Evolutionary conservation across 2,329 filamentous ascomycete species (phyloP).

Genomic region (Penicillium digitatum): DNA sequence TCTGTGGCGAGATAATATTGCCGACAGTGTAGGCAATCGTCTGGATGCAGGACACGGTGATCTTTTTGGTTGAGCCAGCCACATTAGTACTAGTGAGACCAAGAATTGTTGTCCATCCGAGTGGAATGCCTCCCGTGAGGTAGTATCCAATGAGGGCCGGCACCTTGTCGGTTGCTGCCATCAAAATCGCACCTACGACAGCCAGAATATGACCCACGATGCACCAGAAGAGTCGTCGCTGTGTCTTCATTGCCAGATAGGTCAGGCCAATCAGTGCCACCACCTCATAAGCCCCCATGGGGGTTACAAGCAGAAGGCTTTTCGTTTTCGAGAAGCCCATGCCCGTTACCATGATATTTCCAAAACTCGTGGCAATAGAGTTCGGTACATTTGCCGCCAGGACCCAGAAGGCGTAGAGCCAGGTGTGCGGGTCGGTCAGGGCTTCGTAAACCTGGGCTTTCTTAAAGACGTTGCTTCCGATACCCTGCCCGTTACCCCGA

Average conservation of each 20-base stretch:
- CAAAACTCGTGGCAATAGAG: slow-evolving; percentile 38
- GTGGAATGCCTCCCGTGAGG: slow-evolving; percentile 37
- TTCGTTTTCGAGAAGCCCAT: slow-evolving; percentile 36
- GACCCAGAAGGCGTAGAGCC: slow-evolving; percentile 36
- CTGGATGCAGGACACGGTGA: slow-evolving; percentile 34
- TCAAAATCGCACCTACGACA: slow-evolving; percentile 38
- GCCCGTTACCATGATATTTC: slow-evolving; percentile 38
- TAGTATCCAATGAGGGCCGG: slow-evolving; percentile 40
- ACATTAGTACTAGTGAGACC: slow-evolving; percentile 38
- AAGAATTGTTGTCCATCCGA: slow-evolving; percentile 40
- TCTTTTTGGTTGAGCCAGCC: slow-evolving; percentile 38
- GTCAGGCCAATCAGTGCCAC: slow-evolving; percentile 37
- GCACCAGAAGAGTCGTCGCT: slow-evolving; percentile 35
- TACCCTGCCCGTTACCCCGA: slow-evolving; percentile 36
- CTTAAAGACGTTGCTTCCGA: slow-evolving; percentile 36
- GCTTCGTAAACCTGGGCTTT: slow-evolving; percentile 35
- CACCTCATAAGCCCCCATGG: slow-evolving; percentile 39
- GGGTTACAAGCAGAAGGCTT: slow-evolving; percentile 38
- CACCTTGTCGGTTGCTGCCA: slow-evolving; percentile 38
- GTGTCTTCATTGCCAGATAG: slow-evolving; percentile 36
- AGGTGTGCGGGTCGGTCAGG: slow-evolving; percentile 35
- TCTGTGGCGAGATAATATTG: slow-evolving; percentile 45
- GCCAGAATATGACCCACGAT: slow-evolving; percentile 37
- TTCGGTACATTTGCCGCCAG: slow-evolving; percentile 40
- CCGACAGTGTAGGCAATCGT: slow-evolving; percentile 40